Base-by-base conservation (phyloP, 2,329 filamentous ascomycete species). In the Acarospora socialis region DNA sequence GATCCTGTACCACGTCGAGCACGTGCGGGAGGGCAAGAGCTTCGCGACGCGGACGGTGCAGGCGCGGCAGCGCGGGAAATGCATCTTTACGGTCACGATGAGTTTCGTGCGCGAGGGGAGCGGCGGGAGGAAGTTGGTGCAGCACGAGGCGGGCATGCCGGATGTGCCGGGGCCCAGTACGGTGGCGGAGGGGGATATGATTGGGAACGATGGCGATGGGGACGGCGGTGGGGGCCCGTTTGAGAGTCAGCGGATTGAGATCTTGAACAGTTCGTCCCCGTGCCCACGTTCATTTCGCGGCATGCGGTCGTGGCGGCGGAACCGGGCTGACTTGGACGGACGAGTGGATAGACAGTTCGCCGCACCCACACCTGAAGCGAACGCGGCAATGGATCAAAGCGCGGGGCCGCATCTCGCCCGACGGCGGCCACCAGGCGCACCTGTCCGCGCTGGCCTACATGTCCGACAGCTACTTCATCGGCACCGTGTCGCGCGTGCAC, bases 41-140 rank as follows among this genome's bases (percentile, higher is more conserved):
- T 98, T 86, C 54, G 77, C 82, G 33, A 95, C 90, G 21, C 70
- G 90, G 33, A 95, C 87, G 1, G 90, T 98, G n/a, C 87, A 95
- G 58, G 90, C 90, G 19, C 68, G 84, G 17, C 90, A 98, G 60
- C 68, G 75, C 23, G 90, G 86, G 7, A 73, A 74, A 38, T 81
- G 80, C 49, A 95, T 98, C 58, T 95, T 95, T 60, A 95, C 87
- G 12, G 90, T 83, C 2, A 98, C 87, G 4, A 73, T 92, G 57
- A 90, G 80, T 41, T 95, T 98, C 53, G 77, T 79, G 49, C 66
- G 72, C 12, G 73, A 77, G 47, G 68, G 64, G 38, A 69, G 65
- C 40, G 70, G 66, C 31, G 67, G 62, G 2, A 59, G 64, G 45
- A 55, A 65, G 43, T 57, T 51, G 24, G 66, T 90, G 3, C 55